Percentiles rank a stretch among this genome's conserved stretches.
These are phyloP conservation scores for Coleophoma eucalyptorum DNA, from an alignment of 2,329 filamentous ascomycete species.

Conservation along the genomic window DNA sequence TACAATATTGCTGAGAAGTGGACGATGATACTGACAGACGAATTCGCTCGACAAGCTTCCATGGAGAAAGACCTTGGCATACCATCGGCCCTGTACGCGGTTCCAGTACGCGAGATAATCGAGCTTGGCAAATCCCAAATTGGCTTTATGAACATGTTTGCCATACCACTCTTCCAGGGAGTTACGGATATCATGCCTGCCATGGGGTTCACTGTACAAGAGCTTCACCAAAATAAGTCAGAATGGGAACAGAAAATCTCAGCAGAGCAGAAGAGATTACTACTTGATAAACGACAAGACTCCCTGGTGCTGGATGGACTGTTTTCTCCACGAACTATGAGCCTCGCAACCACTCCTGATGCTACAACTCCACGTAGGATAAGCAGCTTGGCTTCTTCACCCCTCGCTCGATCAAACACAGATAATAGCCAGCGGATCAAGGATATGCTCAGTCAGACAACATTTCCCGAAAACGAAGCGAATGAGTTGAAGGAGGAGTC, in stretches of 20 bases:
- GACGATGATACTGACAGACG: constrained; percentile 92
- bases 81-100: constrained; percentile 79
- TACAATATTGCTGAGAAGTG: constrained; percentile 81
- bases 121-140: constrained; percentile 86
- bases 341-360: constrained; percentile 21
- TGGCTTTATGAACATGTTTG: constrained; percentile 95
- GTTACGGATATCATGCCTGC: constrained; percentile 82
- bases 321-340: constrained; percentile 26
- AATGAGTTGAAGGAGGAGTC: neutral
- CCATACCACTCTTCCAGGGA: constrained; percentile 84
- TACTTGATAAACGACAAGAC: constrained; percentile 36
- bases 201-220: constrained; percentile 79
- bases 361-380: constrained; percentile 14
- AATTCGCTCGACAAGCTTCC: constrained; percentile 87
- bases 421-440: constrained; percentile 16
- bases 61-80: constrained; percentile 91
- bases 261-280: constrained; percentile 46
- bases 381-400: constrained; percentile 8
- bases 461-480: constrained; percentile 7
- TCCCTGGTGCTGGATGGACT: constrained; percentile 21
- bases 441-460: constrained; percentile 16
- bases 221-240: constrained; percentile 72
- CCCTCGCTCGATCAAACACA: constrained; percentile 7
- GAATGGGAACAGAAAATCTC: constrained; percentile 69
- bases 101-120: constrained; percentile 76